These are phyloP conservation scores for Monosporozyma siamensis DNA, from an alignment of 805 yeast genomes.

Conservation along the genomic window DNA sequence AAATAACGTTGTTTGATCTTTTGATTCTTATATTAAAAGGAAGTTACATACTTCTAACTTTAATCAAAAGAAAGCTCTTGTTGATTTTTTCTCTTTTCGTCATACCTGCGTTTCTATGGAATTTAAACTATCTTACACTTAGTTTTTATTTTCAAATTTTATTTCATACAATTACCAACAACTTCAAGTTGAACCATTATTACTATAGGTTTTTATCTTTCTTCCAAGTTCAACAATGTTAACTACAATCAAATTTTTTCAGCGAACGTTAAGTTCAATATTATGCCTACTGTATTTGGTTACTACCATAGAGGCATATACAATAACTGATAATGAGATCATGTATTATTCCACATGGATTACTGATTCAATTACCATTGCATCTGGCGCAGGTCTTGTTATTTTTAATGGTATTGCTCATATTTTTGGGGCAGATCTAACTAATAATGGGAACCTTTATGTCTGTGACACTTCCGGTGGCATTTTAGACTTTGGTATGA, in stretches of 20 bases:
- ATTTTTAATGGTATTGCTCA: background rate
- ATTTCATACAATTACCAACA: too few relatives aligned
- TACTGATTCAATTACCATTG: background rate
- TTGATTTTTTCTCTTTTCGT: too few relatives aligned
- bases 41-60: too few relatives aligned
- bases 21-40: too few relatives aligned
- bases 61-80: too few relatives aligned
- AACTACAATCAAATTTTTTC: background rate
- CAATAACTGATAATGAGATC: background rate
- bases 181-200: too few relatives aligned
- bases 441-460: background rate
- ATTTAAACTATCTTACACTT: too few relatives aligned
- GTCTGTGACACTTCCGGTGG: background rate
- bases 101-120: too few relatives aligned
- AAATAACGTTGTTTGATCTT: too few relatives aligned
- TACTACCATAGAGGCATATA: background rate
- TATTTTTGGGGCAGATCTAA: background rate
- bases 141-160: too few relatives aligned
- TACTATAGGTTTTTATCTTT: too few relatives aligned
- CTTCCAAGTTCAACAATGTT: background rate
- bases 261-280: background rate
- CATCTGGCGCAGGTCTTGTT: background rate
- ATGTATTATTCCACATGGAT: background rate
- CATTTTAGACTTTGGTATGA: conserved; percentile 2
- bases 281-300: background rate